Conservation (phyloP, 2,329 filamentous ascomycete species). For the Cladosporium sp. region DNA sequence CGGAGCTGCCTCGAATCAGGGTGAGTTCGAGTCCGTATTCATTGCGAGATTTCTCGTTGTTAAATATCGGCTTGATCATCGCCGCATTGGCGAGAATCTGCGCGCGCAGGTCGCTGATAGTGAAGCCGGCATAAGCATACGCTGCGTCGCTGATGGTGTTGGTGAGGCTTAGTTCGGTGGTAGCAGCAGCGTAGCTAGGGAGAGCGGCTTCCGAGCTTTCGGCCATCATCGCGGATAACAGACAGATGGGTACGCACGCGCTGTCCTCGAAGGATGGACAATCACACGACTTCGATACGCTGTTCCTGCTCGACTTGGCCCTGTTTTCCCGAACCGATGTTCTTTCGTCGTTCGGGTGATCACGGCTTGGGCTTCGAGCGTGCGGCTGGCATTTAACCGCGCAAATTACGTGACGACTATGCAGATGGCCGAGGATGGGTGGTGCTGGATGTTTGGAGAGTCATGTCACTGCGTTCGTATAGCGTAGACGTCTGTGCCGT, state of each 20-base stretch:
- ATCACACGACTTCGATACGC: background rate
- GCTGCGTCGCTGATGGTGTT: background rate
- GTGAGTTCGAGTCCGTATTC: constrained; percentile 11
- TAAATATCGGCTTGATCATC: constrained; percentile 14
- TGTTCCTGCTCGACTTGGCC: background rate
- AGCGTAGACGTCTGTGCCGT: background rate
- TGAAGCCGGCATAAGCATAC: constrained; percentile 11
- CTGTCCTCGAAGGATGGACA: background rate
- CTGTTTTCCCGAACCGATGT: background rate
- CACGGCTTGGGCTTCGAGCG: constrained; percentile 2
- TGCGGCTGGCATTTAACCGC: background rate
- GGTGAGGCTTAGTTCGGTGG: background rate
- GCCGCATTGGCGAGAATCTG: constrained; percentile 17
- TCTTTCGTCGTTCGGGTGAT: background rate
- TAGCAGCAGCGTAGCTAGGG: constrained; percentile 16
- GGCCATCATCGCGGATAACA: background rate
- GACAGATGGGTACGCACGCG: background rate
- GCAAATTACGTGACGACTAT: constrained; percentile 4
- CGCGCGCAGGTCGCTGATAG: constrained; percentile 9
- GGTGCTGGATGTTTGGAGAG: background rate
- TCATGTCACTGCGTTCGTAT: background rate
- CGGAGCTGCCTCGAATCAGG: background rate
- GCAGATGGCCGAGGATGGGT: background rate
- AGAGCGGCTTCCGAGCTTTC: constrained; percentile 1
- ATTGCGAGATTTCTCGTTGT: background rate